Evolutionary conservation across 768 basidiomycete genomes (phyloP), one percentile per base, ranked within the genome.

Genomic region (Mycena crocata): DNA sequence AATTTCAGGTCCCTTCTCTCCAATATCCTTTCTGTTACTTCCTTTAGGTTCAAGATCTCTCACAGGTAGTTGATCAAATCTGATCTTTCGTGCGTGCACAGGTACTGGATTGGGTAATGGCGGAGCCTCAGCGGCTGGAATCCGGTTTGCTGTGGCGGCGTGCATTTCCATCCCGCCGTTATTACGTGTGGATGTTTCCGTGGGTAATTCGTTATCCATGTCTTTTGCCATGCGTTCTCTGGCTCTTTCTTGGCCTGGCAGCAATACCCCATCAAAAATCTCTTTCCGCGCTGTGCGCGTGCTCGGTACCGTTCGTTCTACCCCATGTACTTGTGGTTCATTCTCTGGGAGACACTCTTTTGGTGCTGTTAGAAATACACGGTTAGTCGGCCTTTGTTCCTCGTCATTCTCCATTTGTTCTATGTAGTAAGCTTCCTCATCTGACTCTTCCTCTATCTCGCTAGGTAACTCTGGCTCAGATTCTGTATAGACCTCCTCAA

Each of bases 191-290:
- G 15, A 9, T 26, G 12, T 14, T 7, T 14, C 44, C 5, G 23
- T 24, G 23, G 15, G 5, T 21, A 5, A 40, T 40, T 21, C 17
- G 15, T 23, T 24, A 9, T 45, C 44, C n/a, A 45, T 8, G n/a
- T 45, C 44, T 19, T 17, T n/a, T 17, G 26, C 44, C 5, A 45
- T 24, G 5, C 7, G 12, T 23, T 45, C 14, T 17, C 26, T 23
- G 12, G 7, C 24, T 23, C 15, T 23, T 6, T 45, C n/a, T 5
- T 24, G 12, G 15, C n/a, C 35, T 15, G 28, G 31, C 28, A 19
- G 49, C 6, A 60, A 30, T 19, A 66, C 64, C 19, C 64, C 64
- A 24, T 66, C 64, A 32, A 66, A 60, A 4, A 49, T 39, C 21
- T 48, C 24, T 14, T 26, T 23, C 44, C 44, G 6, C 5, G 44